These are phyloP conservation scores for Ophiostoma sp. DNA, from an alignment of 2,329 filamentous ascomycete species.

Conservation along the genomic window DNA sequence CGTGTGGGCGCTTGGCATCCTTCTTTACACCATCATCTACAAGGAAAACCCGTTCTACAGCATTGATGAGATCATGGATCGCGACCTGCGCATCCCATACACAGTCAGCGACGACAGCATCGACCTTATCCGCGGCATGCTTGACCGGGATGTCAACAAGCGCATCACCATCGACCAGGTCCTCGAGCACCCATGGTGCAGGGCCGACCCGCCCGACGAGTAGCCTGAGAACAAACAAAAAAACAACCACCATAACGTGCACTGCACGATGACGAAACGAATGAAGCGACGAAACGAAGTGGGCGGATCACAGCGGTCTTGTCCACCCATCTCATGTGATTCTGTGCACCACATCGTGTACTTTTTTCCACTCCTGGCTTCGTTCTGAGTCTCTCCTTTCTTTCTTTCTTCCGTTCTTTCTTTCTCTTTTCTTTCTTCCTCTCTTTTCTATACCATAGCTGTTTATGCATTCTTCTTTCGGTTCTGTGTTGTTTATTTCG, in stretches of 20 bases:
- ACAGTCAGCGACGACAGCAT: conserved; percentile 87
- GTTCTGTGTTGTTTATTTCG: neutral
- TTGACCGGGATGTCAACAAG: conserved; percentile 79
- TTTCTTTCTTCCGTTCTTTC: neutral
- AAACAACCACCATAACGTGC: neutral
- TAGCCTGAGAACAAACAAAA: neutral
- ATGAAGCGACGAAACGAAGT: neutral
- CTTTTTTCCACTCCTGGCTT: neutral
- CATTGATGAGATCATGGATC: conserved; percentile 98
- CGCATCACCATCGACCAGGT: conserved; percentile 85
- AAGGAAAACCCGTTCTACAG: conserved; percentile 99
- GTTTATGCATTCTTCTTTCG: neutral
- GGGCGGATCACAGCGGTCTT: neutral
- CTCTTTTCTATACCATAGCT: neutral
- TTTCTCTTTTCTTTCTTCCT: neutral
- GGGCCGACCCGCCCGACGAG: neutral
- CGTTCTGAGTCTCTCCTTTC: neutral
- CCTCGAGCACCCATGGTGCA: conserved; percentile 78
- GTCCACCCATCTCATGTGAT: conserved; percentile 3
- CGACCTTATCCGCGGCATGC: conserved; percentile 83
- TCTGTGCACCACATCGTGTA: conserved; percentile 8
- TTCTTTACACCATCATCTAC: conserved; percentile 98
- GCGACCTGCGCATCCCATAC: conserved; percentile 85
- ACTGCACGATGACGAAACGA: conserved; percentile 2
- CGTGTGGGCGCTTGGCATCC: conserved; percentile 93